These are phyloP conservation scores for Eucalyptus dawsonii DNA, from an alignment of 345 rosid species.

Conservation along the genomic window DNA sequence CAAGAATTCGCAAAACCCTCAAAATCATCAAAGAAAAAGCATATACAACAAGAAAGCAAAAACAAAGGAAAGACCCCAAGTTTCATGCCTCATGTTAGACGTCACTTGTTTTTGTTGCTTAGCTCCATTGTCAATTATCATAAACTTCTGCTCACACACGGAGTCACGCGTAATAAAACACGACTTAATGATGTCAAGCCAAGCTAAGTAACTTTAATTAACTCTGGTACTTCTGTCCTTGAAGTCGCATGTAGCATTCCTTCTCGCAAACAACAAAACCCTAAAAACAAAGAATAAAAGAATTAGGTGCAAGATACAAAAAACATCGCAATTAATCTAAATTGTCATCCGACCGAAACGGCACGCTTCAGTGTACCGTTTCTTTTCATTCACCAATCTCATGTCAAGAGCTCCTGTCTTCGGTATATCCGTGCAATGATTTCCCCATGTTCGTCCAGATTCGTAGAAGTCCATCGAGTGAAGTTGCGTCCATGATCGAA, in stretches of 20 bases:
- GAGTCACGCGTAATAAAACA: not conserved
- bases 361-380: not conserved
- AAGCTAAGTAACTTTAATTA: not conserved
- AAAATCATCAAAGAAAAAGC: not conserved
- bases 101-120: not conserved
- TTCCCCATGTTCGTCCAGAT: not conserved
- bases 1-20: not conserved
- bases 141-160: not conserved
- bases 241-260: not conserved
- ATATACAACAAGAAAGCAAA: not conserved
- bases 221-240: not conserved
- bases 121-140: not conserved
- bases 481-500: not conserved
- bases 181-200: not conserved
- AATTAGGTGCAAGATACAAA: not conserved
- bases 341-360: not conserved
- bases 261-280: not conserved
- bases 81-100: not conserved
- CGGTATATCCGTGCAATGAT: not conserved
- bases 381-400: not conserved
- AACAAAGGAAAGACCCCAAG: not conserved
- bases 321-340: not conserved
- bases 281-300: not conserved
- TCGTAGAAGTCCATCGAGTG: not conserved
- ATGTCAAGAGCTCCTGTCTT: not conserved